These are phyloP conservation scores for Populus alba DNA, from an alignment of 345 rosid species.

Conservation along the genomic window DNA sequence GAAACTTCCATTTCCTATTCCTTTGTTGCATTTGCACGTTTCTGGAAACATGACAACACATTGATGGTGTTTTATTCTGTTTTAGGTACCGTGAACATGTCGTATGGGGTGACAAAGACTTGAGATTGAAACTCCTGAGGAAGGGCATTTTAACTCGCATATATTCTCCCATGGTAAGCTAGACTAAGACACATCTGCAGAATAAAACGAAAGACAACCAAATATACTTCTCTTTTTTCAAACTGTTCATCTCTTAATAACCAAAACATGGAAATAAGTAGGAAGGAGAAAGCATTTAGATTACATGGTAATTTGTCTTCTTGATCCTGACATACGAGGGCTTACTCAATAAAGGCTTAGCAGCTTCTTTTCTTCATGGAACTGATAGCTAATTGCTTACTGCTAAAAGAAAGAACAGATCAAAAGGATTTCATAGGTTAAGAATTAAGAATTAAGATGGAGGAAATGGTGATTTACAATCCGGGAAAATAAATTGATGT, in stretches of 20 bases:
- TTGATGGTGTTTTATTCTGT: constrained; percentile 15
- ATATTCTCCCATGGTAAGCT: constrained; percentile 29
- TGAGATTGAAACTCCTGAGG: constrained; percentile 27
- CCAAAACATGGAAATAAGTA: background rate
- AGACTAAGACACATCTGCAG: background rate
- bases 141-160: constrained; percentile 34
- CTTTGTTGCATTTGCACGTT: background rate
- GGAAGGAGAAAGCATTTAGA: background rate
- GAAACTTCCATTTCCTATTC: constrained; percentile 1
- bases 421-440: background rate
- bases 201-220: background rate
- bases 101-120: constrained; percentile 36
- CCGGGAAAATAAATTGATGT: background rate
- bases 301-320: background rate
- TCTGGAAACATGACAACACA: background rate
- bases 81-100: constrained; percentile 34
- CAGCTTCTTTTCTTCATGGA: background rate
- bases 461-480: background rate
- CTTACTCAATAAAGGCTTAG: background rate
- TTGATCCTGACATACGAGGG: background rate
- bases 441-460: background rate
- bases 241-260: background rate
- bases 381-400: too few species aligned
- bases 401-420: background rate
- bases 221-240: too few species aligned